These are phyloP conservation scores for Fusarium domesticum DNA, from an alignment of 2,329 filamentous ascomycete species.

Conservation along the genomic window DNA sequence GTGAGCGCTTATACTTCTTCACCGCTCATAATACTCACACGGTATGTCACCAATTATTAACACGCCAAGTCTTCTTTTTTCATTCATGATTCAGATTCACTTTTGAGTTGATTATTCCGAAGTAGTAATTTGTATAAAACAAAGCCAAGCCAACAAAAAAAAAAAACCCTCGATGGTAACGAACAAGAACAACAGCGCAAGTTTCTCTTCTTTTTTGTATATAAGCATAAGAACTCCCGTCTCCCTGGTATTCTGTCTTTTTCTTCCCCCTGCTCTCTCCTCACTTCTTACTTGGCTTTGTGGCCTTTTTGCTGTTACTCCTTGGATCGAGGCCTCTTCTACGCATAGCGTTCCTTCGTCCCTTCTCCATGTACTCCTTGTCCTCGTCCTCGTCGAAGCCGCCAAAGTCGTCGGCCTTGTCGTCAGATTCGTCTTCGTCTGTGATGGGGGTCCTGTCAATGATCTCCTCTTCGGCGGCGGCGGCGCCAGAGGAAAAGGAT, in stretches of 20 bases:
- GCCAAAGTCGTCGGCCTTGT: slow-evolving; percentile 60
- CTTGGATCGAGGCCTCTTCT: slow-evolving; percentile 72
- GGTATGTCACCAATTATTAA: too few species aligned
- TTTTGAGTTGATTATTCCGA: too few species aligned
- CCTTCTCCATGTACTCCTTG: slow-evolving; percentile 66
- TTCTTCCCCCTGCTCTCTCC: slow-evolving; percentile 18
- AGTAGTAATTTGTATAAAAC: slow-evolving; percentile 1
- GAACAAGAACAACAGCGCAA: slow-evolving; percentile 10
- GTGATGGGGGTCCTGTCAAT: slow-evolving; percentile 69
- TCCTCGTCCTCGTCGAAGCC: slow-evolving; percentile 75
- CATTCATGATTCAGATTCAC: too few species aligned
- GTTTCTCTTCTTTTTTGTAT: slow-evolving; percentile 12
- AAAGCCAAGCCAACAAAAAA: slow-evolving; percentile 16
- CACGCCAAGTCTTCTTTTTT: background rate
- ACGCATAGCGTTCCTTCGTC: slow-evolving; percentile 70
- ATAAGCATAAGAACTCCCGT: slow-evolving; percentile 12
- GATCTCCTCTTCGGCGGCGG: slow-evolving; percentile 41
- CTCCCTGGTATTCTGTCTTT: slow-evolving; percentile 12
- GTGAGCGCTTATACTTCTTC: too few species aligned
- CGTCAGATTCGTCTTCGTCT: slow-evolving; percentile 44
- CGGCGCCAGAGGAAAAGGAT: slow-evolving; percentile 20
- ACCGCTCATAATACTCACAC: too few species aligned
- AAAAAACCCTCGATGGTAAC: slow-evolving; percentile 12
- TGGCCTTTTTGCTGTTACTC: slow-evolving; percentile 41
- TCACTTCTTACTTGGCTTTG: slow-evolving; percentile 26